Evolutionary conservation across 108 stramenopile genomes (phyloP).

Genomic region (Seminavis robusta): DNA sequence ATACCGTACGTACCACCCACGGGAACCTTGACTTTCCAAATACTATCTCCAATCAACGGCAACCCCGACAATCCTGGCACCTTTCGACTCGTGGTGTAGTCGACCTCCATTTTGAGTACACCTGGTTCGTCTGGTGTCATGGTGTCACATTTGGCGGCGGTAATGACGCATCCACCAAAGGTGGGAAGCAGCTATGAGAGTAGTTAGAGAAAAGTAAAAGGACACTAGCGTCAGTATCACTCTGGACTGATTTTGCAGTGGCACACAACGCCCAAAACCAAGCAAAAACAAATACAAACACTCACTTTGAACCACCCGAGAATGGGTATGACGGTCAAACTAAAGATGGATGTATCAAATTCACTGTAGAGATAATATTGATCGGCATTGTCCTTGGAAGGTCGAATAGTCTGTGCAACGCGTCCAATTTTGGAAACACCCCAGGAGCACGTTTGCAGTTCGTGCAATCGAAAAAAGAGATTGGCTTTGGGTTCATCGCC

Average conservation of each 20-base stretch:
- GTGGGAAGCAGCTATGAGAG: constrained; percentile 74
- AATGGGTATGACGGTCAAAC: constrained; percentile 86
- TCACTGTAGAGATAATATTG: constrained; percentile 63
- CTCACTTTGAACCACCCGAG: constrained; percentile 82
- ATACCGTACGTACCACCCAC: too few species aligned
- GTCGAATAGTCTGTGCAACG: constrained; percentile 74
- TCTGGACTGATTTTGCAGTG: too few species aligned
- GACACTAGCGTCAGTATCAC: too few species aligned
- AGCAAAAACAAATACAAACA: neutral
- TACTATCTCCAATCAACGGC: constrained; percentile 62
- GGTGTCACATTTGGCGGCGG: constrained; percentile 68
- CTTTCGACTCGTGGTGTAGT: constrained; percentile 76
- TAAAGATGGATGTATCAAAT: constrained; percentile 78
- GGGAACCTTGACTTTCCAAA: constrained; percentile 83
- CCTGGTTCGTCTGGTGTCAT: constrained; percentile 50
- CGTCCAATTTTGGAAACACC: constrained; percentile 85
- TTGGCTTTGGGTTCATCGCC: constrained; percentile 60
- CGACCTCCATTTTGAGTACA: constrained; percentile 70
- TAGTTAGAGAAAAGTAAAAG: too few species aligned
- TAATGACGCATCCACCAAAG: constrained; percentile 91
- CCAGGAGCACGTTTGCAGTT: constrained; percentile 92
- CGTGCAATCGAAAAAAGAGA: constrained; percentile 91
- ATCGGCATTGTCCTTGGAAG: too few species aligned
- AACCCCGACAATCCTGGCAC: constrained; percentile 74
- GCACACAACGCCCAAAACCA: neutral